Evolutionary conservation across 2,329 filamentous ascomycete genomes (phyloP), one percentile per base, ranked within the genome.

Genomic region (Trichoderma pleuroti): DNA sequence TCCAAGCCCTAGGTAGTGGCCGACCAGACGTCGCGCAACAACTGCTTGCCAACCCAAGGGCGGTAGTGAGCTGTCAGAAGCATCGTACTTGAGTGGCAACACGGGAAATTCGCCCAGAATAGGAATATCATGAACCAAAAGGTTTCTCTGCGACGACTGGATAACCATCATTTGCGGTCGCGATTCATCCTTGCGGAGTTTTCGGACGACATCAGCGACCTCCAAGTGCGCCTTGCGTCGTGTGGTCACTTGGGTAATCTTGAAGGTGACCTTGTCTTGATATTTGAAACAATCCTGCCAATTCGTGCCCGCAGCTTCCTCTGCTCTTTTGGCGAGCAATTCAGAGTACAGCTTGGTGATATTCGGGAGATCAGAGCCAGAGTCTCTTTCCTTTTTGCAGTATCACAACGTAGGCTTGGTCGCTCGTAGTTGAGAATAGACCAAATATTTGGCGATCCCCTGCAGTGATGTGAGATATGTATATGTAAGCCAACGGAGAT

Each of bases 381-480:
- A 87, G 75, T 98, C 94, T 74, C 91, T 91, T 91, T 59, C 87
- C 90, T 76, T 91, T 92, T 78, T 96, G 94, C 46, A 97, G 86
- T n/a, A 98, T 91, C 64, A 98, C 86, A 64, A 99, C 88, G 76
- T 97, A 89, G 0, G 94, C 96, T 76, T 96, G 90, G 14, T 90
- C 87, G 73, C 88, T 91, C 0, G 89, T 88, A 0, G 93, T 95
- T 0, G 95, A 98, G 80, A 99, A 97, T 6, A 99, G 80, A 1
- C 93, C 94, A 79, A 98, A 98, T 65, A 99, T 91, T 77, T 99
- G 94, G 42, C 93, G 88, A 71, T 99, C 95, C 4, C 94, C 94
- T 14, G 94, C 91, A 57, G 91, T 91, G 77, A 99, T 92, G 80
- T 99, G 96, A 70, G 97, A 98, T 32, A 99, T 84, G 77, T 96